Evolutionary conservation across 495 filamentous ascomycete species (phyloP), one percentile per base, ranked within the genome.

Genomic region (Pyrenula massariospora): DNA sequence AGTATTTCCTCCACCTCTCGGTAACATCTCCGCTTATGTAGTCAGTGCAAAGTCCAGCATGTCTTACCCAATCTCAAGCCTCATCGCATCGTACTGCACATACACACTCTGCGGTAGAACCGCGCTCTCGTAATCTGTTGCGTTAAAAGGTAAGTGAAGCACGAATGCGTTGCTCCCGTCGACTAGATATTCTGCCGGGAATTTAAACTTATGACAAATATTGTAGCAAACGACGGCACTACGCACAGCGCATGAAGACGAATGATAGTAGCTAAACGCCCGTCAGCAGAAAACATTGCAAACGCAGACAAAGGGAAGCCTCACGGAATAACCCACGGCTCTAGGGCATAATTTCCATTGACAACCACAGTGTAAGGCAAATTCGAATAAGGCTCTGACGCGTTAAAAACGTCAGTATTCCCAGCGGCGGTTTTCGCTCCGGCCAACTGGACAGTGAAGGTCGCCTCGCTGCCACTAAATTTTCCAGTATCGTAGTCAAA

Each of bases 21-120:
- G n/a, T n/a, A n/a, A n/a, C n/a, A n/a, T n/a, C n/a, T n/a, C n/a
- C n/a, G n/a, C n/a, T n/a, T n/a, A n/a, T n/a, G n/a, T n/a, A n/a
- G n/a, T n/a, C n/a, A n/a, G n/a, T n/a, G n/a, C n/a, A n/a, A n/a
- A n/a, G n/a, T n/a, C n/a, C n/a, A n/a, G n/a, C n/a, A n/a, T n/a
- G n/a, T 42, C 15, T 15, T 42, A 42, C 15, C 31, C 31, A 42
- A 84, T 48, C 59, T 83, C 79, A 21, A 82, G 55, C 42, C 77
- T 65, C 59, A 83, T 59, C 1, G 79, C 77, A 70, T 82, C 77
- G 64, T 84, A 83, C 63, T 83, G 77, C 12, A 82, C 73, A 65
- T 82, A 83, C 0, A 79, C 67, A 1, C 64, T 71, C 51, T 60
- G 62, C 0, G 77, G 74, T 22, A 83, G 55, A 20, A 80, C 57